Evolutionary conservation across 371 early-diverging fungal genomes (phyloP).

Genomic region (Hamiltosporidium tvaerminnensis): DNA sequence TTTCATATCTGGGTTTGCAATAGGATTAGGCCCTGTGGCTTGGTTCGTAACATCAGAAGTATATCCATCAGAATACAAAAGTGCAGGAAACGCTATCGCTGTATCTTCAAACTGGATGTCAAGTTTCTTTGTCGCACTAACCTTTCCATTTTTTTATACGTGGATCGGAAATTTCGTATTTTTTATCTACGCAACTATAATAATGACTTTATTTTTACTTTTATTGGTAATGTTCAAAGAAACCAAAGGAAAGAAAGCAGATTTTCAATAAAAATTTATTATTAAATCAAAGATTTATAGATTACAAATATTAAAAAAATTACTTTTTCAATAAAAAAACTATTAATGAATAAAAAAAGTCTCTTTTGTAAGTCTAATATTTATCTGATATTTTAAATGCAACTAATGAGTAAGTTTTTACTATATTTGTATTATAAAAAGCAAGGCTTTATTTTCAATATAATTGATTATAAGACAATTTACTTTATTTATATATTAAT

Average conservation of each 20-base stretch:
- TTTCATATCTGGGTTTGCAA: slow-evolving; percentile 62
- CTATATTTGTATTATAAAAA: too few species aligned
- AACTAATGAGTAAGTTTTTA: too few species aligned
- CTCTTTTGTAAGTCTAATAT: too few species aligned
- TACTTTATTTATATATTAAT: too few species aligned
- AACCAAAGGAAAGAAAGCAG: slow-evolving; percentile 3
- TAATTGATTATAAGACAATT: too few species aligned
- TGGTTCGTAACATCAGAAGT: slow-evolving; percentile 66
- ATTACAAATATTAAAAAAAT: too few species aligned
- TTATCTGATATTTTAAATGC: too few species aligned
- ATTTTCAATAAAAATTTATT: slow-evolving; percentile 1
- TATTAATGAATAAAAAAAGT: too few species aligned
- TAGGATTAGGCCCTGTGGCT: slow-evolving; percentile 59
- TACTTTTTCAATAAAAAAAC: too few species aligned
- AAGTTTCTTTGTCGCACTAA: slow-evolving; percentile 58
- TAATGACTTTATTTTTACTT: neutral
- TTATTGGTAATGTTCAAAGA: neutral
- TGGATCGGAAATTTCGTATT: neutral
- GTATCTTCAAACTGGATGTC: slow-evolving; percentile 59
- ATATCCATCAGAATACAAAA: slow-evolving; percentile 60
- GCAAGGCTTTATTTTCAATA: too few species aligned
- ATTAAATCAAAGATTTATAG: too few species aligned
- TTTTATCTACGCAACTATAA: neutral
- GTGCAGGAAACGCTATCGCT: slow-evolving; percentile 56
- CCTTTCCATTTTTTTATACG: slow-evolving; percentile 46